phyloP scores from a whole-genome alignment of 2,329 filamentous ascomycete genomes.

The Colletotrichum coccodes region DNA sequence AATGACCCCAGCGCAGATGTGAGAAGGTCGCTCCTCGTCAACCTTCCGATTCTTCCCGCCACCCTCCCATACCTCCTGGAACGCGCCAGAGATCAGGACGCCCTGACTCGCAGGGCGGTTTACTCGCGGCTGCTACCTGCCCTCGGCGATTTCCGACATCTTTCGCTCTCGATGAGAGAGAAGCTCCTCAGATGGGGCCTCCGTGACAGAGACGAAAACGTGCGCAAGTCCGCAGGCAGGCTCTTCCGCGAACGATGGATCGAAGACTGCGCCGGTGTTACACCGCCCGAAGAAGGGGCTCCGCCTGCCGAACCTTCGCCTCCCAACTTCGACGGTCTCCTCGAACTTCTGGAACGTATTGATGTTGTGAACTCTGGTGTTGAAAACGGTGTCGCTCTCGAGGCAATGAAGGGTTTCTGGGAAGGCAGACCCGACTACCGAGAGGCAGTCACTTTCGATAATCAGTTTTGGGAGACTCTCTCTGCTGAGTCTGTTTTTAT shows the following conservation, averaged over 20 bases:
- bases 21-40: constrained; percentile 85
- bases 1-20: constrained; percentile 97
- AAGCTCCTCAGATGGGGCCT: constrained; percentile 96
- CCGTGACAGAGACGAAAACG: constrained; percentile 91
- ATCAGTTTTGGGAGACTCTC: constrained; percentile 82
- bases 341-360: constrained; percentile 92
- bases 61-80: constrained; percentile 91
- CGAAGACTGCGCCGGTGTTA: constrained; percentile 84
- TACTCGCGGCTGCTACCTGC: constrained; percentile 89
- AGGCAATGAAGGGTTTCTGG: constrained; percentile 98
- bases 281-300: constrained; percentile 67
- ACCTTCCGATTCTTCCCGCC: constrained; percentile 85
- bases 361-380: constrained; percentile 91
- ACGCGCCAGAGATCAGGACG: constrained; percentile 88
- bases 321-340: constrained; percentile 82
- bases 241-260: constrained; percentile 98
- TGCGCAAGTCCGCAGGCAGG: constrained; percentile 89
- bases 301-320: constrained; percentile 65
- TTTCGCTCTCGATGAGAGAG: constrained; percentile 93
- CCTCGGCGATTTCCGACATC: constrained; percentile 91
- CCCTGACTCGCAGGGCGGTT: constrained; percentile 83
- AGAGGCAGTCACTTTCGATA: constrained; percentile 76
- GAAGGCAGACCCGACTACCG: constrained; percentile 87
- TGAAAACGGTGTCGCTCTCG: constrained; percentile 88
- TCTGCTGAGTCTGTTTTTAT: constrained; percentile 91